Evolutionary conservation across 768 basidiomycete genomes (phyloP).

Genomic region (Clavulina sp.): DNA sequence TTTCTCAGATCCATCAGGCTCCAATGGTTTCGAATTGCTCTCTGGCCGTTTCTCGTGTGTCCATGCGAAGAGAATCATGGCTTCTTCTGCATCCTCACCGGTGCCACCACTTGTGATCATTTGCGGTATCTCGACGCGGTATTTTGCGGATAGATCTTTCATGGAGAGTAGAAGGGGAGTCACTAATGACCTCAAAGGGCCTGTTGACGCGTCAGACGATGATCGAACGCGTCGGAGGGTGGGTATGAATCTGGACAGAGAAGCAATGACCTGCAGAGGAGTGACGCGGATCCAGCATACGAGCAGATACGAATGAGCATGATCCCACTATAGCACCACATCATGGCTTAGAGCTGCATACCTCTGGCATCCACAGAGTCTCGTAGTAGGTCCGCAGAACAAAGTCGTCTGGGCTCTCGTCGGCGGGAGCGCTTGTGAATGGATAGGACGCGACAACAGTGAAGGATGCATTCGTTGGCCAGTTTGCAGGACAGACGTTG

Average conservation of each 20-base stretch:
- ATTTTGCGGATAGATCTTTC: slow-evolving; percentile 38
- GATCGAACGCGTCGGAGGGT: slow-evolving; percentile 34
- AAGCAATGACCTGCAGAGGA: slow-evolving; percentile 33
- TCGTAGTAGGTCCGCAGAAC: slow-evolving; percentile 52
- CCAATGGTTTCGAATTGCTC: not conserved
- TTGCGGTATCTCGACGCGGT: slow-evolving; percentile 41
- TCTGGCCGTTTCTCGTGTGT: slow-evolving; percentile 35
- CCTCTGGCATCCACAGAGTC: slow-evolving; percentile 65
- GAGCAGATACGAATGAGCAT: slow-evolving; percentile 16
- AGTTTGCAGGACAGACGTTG: not conserved
- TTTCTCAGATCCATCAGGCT: slow-evolving; percentile 18
- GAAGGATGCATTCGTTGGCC: not conserved
- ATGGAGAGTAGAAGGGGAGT: slow-evolving; percentile 40
- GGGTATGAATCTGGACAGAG: slow-evolving; percentile 37
- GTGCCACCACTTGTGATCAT: slow-evolving; percentile 43
- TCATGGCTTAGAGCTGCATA: slow-evolving; percentile 17
- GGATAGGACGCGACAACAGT: not conserved
- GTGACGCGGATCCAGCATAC: slow-evolving; percentile 18
- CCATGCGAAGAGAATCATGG: slow-evolving; percentile 60
- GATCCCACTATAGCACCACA: not conserved
- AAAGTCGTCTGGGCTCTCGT: slow-evolving; percentile 37
- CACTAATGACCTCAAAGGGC: slow-evolving; percentile 33
- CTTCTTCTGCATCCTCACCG: slow-evolving; percentile 46
- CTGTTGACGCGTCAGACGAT: slow-evolving; percentile 31
- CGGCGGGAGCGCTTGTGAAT: slow-evolving; percentile 16